phyloP scores from a whole-genome alignment of 331 rosid genomes.

The Rhamnella rubrinervis region DNA sequence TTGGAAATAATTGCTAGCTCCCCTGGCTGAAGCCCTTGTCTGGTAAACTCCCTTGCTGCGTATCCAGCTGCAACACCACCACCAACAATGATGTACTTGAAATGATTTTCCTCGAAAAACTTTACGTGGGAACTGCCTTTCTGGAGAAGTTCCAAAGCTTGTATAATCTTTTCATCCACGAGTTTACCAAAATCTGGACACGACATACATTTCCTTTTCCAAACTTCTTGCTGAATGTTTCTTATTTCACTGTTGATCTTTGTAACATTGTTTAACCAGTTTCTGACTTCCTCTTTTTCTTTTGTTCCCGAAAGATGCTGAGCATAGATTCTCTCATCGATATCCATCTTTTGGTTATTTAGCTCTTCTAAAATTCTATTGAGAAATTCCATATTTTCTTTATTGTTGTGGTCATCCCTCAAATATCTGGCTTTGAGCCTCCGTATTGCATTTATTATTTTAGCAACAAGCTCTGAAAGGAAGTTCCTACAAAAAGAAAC shows the following conservation, averaged over 20 bases:
- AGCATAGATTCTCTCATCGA: slow-evolving; percentile 1
- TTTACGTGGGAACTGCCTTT: slow-evolving; percentile 22
- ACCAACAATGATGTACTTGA: slow-evolving; percentile 42
- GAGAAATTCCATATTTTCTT: slow-evolving; percentile 27
- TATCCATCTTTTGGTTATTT: slow-evolving; percentile 17
- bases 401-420: slow-evolving; percentile 16
- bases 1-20: slow-evolving; percentile 45
- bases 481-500: slow-evolving; percentile 11
- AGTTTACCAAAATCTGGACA: slow-evolving; percentile 16
- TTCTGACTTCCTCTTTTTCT: slow-evolving; percentile 11
- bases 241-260: slow-evolving; percentile 19
- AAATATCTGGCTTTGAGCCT: slow-evolving; percentile 5
- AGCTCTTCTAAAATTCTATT: slow-evolving; percentile 24
- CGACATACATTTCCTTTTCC: slow-evolving; percentile 17
- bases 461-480: slow-evolving; percentile 9
- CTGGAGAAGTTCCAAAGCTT: slow-evolving; percentile 32
- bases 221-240: slow-evolving; percentile 10
- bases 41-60: slow-evolving; percentile 49
- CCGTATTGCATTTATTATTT: slow-evolving; percentile 7
- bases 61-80: slow-evolving; percentile 60
- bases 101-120: slow-evolving; percentile 8
- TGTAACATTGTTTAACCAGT: slow-evolving; percentile 36
- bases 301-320: slow-evolving; percentile 8
- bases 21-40: slow-evolving; percentile 30
- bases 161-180: slow-evolving; percentile 27